A percentile compares a stretch with the other conserved stretches of the same genome.
Conservation (phyloP, 129 eudicot genomes). For the Ambrosia artemisiifolia region DNA sequence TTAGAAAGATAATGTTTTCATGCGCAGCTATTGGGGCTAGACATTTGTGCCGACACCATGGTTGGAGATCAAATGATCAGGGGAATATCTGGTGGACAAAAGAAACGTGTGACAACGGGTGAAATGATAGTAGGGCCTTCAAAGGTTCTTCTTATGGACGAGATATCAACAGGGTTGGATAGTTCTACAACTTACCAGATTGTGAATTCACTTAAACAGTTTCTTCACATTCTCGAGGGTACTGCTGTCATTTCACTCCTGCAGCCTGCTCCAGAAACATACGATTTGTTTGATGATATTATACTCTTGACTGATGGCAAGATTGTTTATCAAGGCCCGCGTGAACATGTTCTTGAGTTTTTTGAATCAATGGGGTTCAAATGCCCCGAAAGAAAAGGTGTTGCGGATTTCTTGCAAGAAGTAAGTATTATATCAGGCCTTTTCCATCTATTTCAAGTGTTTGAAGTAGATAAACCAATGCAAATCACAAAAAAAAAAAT, state of each 20-base stretch:
- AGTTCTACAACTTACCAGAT: constrained; percentile 72
- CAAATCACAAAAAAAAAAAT: no score
- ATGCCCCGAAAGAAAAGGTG: constrained; percentile 63
- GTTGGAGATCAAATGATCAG: constrained; percentile 75
- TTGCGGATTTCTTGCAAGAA: constrained; percentile 77
- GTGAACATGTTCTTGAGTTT: constrained; percentile 64
- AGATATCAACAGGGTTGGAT: constrained; percentile 72
- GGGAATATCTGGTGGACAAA: constrained; percentile 79
- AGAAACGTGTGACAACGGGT: constrained; percentile 69
- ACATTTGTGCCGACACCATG: constrained; percentile 72
- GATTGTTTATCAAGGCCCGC: constrained; percentile 81
- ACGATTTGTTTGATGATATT: constrained; percentile 68
- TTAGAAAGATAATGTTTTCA: not conserved
- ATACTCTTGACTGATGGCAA: constrained; percentile 68
- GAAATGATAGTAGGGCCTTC: constrained; percentile 74
- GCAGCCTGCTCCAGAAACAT: constrained; percentile 83
- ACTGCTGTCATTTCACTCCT: constrained; percentile 72
- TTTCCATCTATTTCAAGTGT: no score
- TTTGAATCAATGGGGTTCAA: constrained; percentile 64
- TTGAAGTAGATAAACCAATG: no score
- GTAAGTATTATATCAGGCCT: constrained; percentile 25
- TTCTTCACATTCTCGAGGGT: constrained; percentile 62
- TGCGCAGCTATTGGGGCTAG: constrained; percentile 63
- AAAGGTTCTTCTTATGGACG: constrained; percentile 68
- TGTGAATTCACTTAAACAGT: constrained; percentile 54